A percentile compares a stretch with the other conserved stretches of the same genome.
Conservation (phyloP, 768 basidiomycete species). For the Leccinum olivaceopallidum region DNA sequence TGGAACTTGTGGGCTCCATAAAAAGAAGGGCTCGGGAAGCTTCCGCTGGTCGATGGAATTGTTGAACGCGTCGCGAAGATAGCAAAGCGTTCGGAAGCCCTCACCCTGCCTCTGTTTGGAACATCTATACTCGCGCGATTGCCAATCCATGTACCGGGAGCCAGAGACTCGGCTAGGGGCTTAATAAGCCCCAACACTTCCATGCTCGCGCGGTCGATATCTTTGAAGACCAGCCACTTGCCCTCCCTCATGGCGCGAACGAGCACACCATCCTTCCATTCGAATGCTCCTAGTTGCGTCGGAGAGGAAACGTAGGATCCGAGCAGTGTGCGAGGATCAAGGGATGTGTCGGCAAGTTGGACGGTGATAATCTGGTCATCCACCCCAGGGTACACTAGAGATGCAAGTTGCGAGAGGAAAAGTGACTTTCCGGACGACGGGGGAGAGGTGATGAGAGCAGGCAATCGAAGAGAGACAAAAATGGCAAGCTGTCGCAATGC, state of each 20-base stretch:
- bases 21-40: constrained; percentile 64
- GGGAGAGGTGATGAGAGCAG: constrained; percentile 80
- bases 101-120: constrained; percentile 71
- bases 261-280: constrained; percentile 95
- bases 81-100: constrained; percentile 78
- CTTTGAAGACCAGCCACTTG: constrained; percentile 90
- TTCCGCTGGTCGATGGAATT: constrained; percentile 43
- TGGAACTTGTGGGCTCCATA: constrained; percentile 84
- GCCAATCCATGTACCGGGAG: constrained; percentile 74
- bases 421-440: constrained; percentile 90
- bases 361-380: constrained; percentile 78
- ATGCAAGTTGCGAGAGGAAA: constrained; percentile 74
- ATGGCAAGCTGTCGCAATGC: constrained; percentile 65
- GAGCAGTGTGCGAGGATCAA: constrained; percentile 90
- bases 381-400: constrained; percentile 55
- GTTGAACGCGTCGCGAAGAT: constrained; percentile 88
- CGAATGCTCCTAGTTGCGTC: constrained; percentile 81
- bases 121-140: constrained; percentile 66
- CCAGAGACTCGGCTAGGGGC: constrained; percentile 75
- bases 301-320: constrained; percentile 93
- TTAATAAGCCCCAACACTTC: constrained; percentile 90
- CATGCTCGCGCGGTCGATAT: constrained; percentile 86
- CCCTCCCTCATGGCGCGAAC: constrained; percentile 89
- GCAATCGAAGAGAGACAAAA: constrained; percentile 65
- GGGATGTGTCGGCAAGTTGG: constrained; percentile 91